Percentiles rank a stretch among this genome's conserved stretches.
These are phyloP conservation scores for Sicyos baderoa DNA, from an alignment of 306 rosid species.

Conservation along the genomic window DNA sequence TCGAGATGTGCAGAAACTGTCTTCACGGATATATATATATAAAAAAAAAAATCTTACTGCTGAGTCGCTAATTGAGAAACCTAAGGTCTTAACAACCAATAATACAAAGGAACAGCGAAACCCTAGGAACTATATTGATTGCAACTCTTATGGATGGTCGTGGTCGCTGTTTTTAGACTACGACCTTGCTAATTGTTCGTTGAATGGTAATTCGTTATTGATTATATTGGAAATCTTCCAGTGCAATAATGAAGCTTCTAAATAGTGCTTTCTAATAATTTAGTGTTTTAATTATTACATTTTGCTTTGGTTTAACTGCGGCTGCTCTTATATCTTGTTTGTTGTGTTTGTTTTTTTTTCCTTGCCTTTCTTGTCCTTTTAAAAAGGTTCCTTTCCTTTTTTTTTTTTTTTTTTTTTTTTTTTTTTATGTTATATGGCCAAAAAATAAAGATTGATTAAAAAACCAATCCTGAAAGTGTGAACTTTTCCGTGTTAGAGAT, in stretches of 20 bases:
- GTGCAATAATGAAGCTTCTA: slow-evolving; percentile 20
- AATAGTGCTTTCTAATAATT: slow-evolving; percentile 18
- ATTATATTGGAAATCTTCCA: slow-evolving; percentile 1
- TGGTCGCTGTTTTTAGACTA: too few species aligned
- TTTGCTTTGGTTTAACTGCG: slow-evolving; percentile 13
- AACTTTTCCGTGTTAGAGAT: slow-evolving; percentile 30
- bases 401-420: too few species aligned
- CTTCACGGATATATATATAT: too few species aligned
- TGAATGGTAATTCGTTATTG: slow-evolving; percentile 16
- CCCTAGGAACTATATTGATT: slow-evolving; percentile 26
- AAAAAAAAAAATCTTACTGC: too few species aligned
- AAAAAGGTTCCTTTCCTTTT: not conserved
- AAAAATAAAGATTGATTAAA: slow-evolving; percentile 14
- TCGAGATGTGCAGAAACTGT: too few species aligned
- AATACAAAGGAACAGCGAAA: slow-evolving; percentile 22
- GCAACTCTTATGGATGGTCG: slow-evolving; percentile 13
- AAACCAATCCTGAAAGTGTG: slow-evolving; percentile 18
- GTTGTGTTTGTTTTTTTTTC: slow-evolving; percentile 27
- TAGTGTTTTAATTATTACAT: slow-evolving; percentile 5
- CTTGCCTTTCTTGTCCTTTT: not conserved
- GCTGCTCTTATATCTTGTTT: slow-evolving; percentile 21
- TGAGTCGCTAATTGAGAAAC: slow-evolving; percentile 20
- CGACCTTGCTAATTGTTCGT: slow-evolving; percentile 4
- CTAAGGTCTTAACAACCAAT: slow-evolving; percentile 15
- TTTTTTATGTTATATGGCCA: slow-evolving; percentile 19